Evolutionary conservation across 2,329 filamentous ascomycete genomes (phyloP).

Genomic region (Trematosphaeria pertusa): DNA sequence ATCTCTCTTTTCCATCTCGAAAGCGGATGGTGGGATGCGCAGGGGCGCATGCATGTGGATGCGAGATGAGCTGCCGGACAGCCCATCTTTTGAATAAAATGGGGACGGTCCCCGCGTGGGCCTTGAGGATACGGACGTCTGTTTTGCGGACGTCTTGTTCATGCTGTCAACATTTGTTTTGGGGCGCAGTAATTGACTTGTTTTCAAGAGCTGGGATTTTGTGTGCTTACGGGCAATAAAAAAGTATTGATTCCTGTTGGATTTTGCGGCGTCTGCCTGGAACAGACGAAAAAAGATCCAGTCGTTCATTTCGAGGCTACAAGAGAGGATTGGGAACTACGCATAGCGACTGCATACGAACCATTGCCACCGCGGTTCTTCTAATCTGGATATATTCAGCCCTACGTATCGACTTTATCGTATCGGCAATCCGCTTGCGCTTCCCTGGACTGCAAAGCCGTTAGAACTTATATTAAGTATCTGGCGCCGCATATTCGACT

Average conservation of each 20-base stretch:
- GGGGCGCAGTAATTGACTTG: too few relatives aligned
- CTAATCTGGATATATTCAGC: conserved; percentile 17
- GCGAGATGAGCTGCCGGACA: background rate
- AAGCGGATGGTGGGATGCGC: background rate
- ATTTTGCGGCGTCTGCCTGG: too few relatives aligned
- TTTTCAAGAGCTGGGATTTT: background rate
- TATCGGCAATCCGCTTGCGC: background rate
- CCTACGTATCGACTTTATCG: conserved; percentile 6
- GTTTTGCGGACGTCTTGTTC: background rate
- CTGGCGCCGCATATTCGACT: background rate
- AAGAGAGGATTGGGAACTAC: background rate
- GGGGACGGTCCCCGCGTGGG: conserved; percentile 1
- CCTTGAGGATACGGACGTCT: background rate
- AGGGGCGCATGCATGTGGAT: conserved; percentile 9
- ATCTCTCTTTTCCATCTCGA: background rate
- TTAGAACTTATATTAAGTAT: background rate
- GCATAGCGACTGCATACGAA: background rate
- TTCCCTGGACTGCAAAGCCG: background rate
- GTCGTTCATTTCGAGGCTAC: too few relatives aligned
- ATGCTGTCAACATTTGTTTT: background rate
- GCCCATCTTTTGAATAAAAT: conserved; percentile 7
- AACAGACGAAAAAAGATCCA: too few relatives aligned
- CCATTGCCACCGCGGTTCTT: too few relatives aligned
- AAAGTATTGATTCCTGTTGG: background rate
- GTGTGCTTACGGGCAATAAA: background rate